Percentiles rank a stretch among this genome's conserved stretches.
These are phyloP conservation scores for Myochromella boudieri DNA, from an alignment of 768 basidiomycete genomes.

Conservation along the genomic window DNA sequence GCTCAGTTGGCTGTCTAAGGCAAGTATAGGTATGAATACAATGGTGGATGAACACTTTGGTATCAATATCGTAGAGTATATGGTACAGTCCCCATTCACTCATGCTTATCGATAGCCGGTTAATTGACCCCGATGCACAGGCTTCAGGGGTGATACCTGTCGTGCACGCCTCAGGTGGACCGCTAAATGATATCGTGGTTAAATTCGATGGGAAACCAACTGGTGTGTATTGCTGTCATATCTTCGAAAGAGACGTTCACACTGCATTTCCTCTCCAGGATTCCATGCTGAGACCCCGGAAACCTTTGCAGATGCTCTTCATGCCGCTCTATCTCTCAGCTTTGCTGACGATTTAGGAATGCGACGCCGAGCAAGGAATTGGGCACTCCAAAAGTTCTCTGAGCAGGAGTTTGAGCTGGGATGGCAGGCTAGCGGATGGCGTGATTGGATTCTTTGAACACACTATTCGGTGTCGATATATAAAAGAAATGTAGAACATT, in stretches of 20 bases:
- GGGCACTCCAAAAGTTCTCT: constrained; percentile 75
- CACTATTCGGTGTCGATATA: too few species aligned
- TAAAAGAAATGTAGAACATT: too few species aligned
- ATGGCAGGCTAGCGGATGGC: constrained; percentile 71
- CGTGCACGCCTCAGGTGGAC: constrained; percentile 91
- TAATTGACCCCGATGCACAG: constrained; percentile 40
- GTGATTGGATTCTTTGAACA: too few species aligned
- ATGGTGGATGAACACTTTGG: constrained; percentile 99
- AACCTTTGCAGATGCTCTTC: constrained; percentile 67
- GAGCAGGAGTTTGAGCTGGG: constrained; percentile 75
- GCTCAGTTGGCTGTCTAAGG: constrained; percentile 65
- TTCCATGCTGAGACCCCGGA: constrained; percentile 73
- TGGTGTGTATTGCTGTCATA: constrained; percentile 34
- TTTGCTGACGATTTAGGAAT: constrained; percentile 56
- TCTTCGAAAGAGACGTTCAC: background rate
- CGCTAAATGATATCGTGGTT: constrained; percentile 87
- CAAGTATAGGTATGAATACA: constrained; percentile 88
- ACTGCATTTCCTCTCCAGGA: constrained; percentile 37
- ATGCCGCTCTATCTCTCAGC: constrained; percentile 60
- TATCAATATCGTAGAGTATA: constrained; percentile 96
- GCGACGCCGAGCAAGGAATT: constrained; percentile 64
- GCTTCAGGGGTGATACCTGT: constrained; percentile 93
- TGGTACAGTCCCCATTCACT: constrained; percentile 50
- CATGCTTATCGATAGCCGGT: constrained; percentile 1
- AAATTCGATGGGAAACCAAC: constrained; percentile 72